These are phyloP conservation scores for Entamoeba invadens DNA, from an alignment of 208 protist species.

Conservation along the genomic window DNA sequence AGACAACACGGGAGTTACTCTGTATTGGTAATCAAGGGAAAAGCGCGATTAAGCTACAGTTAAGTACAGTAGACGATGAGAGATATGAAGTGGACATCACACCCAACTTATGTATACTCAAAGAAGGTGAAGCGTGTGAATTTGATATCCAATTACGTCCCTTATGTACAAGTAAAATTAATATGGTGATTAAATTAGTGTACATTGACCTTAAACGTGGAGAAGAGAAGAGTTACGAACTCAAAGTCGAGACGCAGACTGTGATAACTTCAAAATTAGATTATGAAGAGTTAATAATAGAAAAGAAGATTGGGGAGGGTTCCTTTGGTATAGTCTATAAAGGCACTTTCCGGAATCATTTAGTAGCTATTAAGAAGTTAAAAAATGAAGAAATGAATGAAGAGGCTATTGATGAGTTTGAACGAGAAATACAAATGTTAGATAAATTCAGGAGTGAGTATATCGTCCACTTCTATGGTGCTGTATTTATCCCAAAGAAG, in stretches of 20 bases:
- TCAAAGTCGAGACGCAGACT: not conserved
- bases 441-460: conserved; percentile 35
- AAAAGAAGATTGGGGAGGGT: conserved; percentile 15
- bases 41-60: not conserved
- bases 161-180: not conserved
- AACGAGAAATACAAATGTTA: conserved; percentile 32
- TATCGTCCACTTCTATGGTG: conserved; percentile 44
- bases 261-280: not conserved
- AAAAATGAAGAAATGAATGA: not conserved
- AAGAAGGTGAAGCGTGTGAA: not conserved
- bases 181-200: not conserved
- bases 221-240: not conserved
- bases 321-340: conserved; percentile 12
- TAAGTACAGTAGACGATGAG: not conserved
- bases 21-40: not conserved
- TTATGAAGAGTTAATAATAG: not conserved
- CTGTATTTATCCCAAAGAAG: conserved; percentile 32
- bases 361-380: conserved; percentile 31
- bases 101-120: not conserved
- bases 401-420: conserved; percentile 24
- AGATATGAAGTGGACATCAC: not conserved
- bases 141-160: not conserved
- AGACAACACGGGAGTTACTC: too few relatives aligned
- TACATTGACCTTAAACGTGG: not conserved
- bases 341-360: conserved; percentile 13